These are phyloP conservation scores for Selenicereus undatus DNA, from an alignment of 148 eudicot genomes.

Conservation along the genomic window DNA sequence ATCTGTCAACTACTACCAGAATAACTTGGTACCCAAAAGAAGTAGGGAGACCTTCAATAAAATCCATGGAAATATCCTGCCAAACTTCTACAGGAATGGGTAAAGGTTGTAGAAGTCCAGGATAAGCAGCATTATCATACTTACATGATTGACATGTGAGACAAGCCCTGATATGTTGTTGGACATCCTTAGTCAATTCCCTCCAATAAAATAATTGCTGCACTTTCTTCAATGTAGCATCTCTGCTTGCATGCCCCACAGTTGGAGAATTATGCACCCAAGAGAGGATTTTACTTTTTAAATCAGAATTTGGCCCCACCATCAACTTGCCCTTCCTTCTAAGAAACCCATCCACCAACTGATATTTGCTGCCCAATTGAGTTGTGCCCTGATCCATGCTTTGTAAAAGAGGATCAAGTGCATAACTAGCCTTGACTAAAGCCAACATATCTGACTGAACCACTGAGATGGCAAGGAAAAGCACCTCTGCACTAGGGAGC, in stretches of 20 bases:
- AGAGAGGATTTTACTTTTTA: background rate
- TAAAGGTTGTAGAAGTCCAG: background rate
- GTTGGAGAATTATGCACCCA: background rate
- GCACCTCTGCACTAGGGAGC: background rate
- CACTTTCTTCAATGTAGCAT: background rate
- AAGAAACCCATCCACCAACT: no score
- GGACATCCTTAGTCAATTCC: no score
- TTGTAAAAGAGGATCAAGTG: background rate
- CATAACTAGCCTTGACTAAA: background rate
- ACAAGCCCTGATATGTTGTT: background rate
- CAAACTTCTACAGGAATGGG: background rate
- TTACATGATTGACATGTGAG: background rate
- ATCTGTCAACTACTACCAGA: no score
- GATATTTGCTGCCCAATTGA: no score
- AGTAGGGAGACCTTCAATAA: no score
- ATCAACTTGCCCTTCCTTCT: no score
- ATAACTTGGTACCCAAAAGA: no score
- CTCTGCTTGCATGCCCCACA: background rate
- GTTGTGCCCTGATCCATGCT: no score
- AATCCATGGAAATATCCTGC: no score
- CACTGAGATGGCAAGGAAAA: background rate
- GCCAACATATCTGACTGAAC: no score
- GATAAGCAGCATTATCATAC: background rate
- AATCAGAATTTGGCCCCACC: background rate
- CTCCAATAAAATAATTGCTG: background rate